Conservation (phyloP, 1,139 yeast species). For the Cylindricascospora bacillispora region DNA sequence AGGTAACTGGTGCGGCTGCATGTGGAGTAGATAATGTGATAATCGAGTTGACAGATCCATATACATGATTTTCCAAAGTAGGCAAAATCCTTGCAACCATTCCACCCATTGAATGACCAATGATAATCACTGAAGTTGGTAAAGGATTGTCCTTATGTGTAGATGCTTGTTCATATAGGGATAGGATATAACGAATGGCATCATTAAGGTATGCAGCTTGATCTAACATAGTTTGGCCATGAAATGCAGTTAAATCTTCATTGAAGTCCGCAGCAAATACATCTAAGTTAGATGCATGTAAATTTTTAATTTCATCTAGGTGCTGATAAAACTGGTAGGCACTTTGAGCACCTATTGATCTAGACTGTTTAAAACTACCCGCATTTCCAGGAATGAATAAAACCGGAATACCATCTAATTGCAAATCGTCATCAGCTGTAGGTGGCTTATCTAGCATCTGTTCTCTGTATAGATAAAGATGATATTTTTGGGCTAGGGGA, state of each 20-base stretch:
- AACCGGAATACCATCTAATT: constrained; percentile 67
- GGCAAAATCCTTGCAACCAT: constrained; percentile 75
- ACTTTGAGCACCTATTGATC: constrained; percentile 81
- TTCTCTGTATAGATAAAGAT: constrained; percentile 68
- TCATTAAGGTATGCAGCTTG: constrained; percentile 92
- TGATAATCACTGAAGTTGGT: constrained; percentile 63
- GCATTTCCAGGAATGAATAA: constrained; percentile 96
- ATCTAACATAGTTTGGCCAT: constrained; percentile 83
- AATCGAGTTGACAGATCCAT: constrained; percentile 68
- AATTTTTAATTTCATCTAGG: constrained; percentile 21
- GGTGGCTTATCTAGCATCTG: constrained; percentile 57
- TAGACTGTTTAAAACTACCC: constrained; percentile 79
- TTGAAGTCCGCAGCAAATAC: constrained; percentile 87
- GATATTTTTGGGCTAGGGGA: constrained; percentile 64
- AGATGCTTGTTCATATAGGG: no score
- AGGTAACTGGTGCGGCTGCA: constrained; percentile 86
- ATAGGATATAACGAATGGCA: constrained; percentile 64
- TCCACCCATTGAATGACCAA: constrained; percentile 98
- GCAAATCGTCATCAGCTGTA: constrained; percentile 28
- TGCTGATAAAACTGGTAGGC: constrained; percentile 38
- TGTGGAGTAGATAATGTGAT: constrained; percentile 89
- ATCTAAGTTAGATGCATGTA: constrained; percentile 41
- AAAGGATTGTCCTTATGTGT: constrained; percentile 8
- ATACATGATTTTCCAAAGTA: constrained; percentile 61
- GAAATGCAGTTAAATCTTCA: constrained; percentile 94